Evolutionary conservation across 2,329 filamentous ascomycete species (phyloP), one percentile per base, ranked within the genome.

Genomic region (Grosmannia penicillata): DNA sequence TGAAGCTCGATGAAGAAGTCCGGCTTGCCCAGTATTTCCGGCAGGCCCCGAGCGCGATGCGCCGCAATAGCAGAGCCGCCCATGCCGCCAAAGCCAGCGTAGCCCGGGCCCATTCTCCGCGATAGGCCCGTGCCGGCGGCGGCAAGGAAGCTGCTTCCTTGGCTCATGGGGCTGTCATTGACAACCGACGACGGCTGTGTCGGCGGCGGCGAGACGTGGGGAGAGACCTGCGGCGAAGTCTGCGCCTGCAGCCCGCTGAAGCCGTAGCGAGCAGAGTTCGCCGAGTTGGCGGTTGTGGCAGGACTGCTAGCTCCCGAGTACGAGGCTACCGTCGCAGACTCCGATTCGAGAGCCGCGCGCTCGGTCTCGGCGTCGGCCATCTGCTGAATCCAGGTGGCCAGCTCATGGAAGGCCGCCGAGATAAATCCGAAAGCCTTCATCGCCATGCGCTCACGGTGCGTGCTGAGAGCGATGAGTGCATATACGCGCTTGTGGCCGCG

Each of bases 1-100:
- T 81, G 76, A 43, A 81, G 56, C 57, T 78, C 70, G 40, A 80
- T 70, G 47, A 81, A 81, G 49, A 81, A 76, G 50, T 80, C 75
- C 5, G 76, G 74, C 47, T 73, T 60, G 17, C 76, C 76, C 22
- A 78, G 72, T 29, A 81, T 60, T 55, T 81, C 76, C 0, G 76
- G 72, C 35, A 81, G 57, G 3, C 76, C 75, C 29, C 72, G 66
- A 28, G 73, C 66, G 46, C 70, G 74, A 30, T 70, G 61, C 18
- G 67, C 62, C 21, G 72, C 65, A n/a, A 42, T 24, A n/a, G 68
- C 66, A 28, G 69, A 65, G 23, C 68, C 70, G 1, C 66, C 60
- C 46, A 62, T 59, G 23, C 72, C 65, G 24, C 68, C 69, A 32
- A 68, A 65, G 15, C 69, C 71, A 0, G 66, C 59, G 49, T 62